Conservation (phyloP, 164 flowering plant genomes). For the Vitis amurensis region DNA sequence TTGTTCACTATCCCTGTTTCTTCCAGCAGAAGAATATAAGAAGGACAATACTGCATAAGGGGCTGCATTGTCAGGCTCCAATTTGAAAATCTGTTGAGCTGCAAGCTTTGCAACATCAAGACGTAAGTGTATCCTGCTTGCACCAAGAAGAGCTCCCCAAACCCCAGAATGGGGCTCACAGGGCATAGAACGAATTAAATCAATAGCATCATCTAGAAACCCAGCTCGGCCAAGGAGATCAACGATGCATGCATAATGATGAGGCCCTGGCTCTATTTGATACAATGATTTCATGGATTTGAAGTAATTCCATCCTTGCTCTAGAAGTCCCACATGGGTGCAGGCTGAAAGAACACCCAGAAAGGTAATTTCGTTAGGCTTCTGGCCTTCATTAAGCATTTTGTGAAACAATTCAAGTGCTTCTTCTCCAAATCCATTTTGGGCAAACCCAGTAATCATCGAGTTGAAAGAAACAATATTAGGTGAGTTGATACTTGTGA, state of each 20-base stretch:
- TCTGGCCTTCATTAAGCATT: constrained; percentile 3
- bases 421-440: constrained; percentile 18
- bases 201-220: constrained; percentile 16
- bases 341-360: constrained; percentile 18
- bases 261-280: constrained; percentile 12
- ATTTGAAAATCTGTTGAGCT: constrained; percentile 1
- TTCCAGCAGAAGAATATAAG: constrained; percentile 8
- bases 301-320: constrained; percentile 13
- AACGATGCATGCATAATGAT: constrained; percentile 25
- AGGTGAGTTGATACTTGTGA: background rate
- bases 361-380: constrained; percentile 13
- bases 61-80: constrained; percentile 15
- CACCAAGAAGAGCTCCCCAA: constrained; percentile 20
- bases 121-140: constrained; percentile 17
- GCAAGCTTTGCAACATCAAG: constrained; percentile 18
- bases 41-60: constrained; percentile 14
- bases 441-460: constrained; percentile 15
- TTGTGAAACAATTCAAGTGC: constrained; percentile 8
- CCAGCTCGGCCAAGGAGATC: constrained; percentile 23
- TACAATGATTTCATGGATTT: constrained; percentile 3
- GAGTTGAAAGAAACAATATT: constrained; percentile 9
- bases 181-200: constrained; percentile 17
- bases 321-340: constrained; percentile 14
- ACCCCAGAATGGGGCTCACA: constrained; percentile 14
- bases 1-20: constrained; percentile 1